phyloP scores from a whole-genome alignment of 2,329 filamentous ascomycete species.

The Pseudocercospora eumusae region DNA sequence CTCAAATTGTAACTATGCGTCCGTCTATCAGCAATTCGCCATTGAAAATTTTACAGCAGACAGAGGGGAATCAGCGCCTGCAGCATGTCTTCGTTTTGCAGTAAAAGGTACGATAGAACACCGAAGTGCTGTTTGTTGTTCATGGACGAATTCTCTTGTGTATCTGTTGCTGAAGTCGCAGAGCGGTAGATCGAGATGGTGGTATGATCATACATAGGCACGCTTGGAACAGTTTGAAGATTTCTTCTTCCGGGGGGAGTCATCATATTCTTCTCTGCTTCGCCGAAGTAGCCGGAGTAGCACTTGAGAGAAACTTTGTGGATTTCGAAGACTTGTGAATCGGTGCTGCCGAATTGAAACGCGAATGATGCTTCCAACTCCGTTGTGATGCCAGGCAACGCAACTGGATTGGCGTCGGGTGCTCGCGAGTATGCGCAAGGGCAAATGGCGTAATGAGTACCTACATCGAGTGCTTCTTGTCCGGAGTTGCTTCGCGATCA shows the following conservation, averaged over 20 bases:
- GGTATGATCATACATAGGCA: too few species aligned
- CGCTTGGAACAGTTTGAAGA: not conserved
- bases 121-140: too few species aligned
- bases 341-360: constrained; percentile 20
- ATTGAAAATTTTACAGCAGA: too few species aligned
- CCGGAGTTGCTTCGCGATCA: not conserved
- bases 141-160: too few species aligned
- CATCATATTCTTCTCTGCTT: not conserved
- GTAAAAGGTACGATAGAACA: too few species aligned
- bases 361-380: constrained; percentile 40
- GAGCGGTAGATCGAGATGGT: too few species aligned
- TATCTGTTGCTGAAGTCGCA: too few species aligned
- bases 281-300: constrained; percentile 31
- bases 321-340: constrained; percentile 20
- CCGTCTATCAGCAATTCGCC: too few species aligned
- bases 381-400: not conserved
- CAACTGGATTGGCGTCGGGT: not conserved
- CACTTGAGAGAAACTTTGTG: constrained; percentile 29
- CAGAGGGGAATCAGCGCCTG: too few species aligned
- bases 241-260: too few species aligned
- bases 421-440: not conserved
- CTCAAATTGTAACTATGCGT: too few species aligned
- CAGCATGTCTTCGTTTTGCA: too few species aligned
- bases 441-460: not conserved
- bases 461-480: not conserved